Evolutionary conservation across 78 protist genomes (phyloP).

Genomic region (Polysphondylium violaceum): DNA sequence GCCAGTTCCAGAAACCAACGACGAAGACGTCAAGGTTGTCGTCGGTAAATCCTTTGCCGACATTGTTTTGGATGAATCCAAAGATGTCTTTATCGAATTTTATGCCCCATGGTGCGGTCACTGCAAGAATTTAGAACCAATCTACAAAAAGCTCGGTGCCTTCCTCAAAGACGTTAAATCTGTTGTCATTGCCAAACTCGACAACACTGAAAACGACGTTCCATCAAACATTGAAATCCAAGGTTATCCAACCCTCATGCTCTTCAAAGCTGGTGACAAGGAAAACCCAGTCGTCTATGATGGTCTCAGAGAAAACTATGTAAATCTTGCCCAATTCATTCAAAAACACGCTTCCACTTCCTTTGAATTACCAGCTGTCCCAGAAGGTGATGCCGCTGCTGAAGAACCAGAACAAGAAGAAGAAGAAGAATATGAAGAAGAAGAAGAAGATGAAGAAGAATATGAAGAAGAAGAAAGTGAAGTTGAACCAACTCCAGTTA

Average conservation of each 20-base stretch:
- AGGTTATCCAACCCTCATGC: constrained; percentile 93
- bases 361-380: constrained; percentile 28
- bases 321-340: constrained; percentile 37
- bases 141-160: constrained; percentile 86
- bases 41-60: constrained; percentile 79
- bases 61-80: constrained; percentile 79
- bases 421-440: neutral
- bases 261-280: constrained; percentile 80
- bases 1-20: constrained; percentile 73
- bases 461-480: constrained; percentile 11
- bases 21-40: constrained; percentile 83
- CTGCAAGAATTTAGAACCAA: constrained; percentile 87
- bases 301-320: constrained; percentile 32
- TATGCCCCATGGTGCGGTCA: constrained; percentile 95
- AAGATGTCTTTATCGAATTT: constrained; percentile 92
- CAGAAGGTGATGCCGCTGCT: neutral
- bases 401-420: constrained; percentile 4
- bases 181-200: constrained; percentile 91
- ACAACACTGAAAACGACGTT: constrained; percentile 86
- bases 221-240: constrained; percentile 46
- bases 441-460: neutral
- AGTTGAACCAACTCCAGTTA: no score
- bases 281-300: constrained; percentile 64
- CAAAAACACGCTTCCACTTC: constrained; percentile 26
- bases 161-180: constrained; percentile 15